Evolutionary conservation across 305 asterid genomes (phyloP).

Genomic region (Euphrasia arctica): DNA sequence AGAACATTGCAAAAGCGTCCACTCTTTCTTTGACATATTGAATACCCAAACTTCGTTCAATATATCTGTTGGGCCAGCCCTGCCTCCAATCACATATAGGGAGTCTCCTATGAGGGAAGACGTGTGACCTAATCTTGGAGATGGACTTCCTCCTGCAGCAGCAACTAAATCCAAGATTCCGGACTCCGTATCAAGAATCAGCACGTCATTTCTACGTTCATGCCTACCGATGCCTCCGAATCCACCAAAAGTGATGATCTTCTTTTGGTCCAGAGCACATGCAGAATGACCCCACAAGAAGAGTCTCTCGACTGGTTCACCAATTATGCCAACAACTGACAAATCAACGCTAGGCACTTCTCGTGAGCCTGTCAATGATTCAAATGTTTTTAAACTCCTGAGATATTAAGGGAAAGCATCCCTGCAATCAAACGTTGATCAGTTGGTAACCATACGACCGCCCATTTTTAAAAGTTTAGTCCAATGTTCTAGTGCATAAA

Average conservation of each 20-base stretch:
- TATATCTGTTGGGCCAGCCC: constrained; percentile 81
- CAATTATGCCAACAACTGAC: constrained; percentile 45
- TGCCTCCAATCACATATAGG: constrained; percentile 83
- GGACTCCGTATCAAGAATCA: constrained; percentile 52
- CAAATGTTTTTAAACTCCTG: constrained; percentile 64
- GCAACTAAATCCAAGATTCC: constrained; percentile 47
- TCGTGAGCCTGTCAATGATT: constrained; percentile 79
- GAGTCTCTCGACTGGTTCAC: constrained; percentile 85
- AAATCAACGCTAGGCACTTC: constrained; percentile 38
- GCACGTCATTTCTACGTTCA: constrained; percentile 72
- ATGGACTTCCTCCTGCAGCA: constrained; percentile 57
- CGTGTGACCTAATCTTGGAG: constrained; percentile 90
- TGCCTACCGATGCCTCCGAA: constrained; percentile 98
- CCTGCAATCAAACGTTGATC: constrained; percentile 63
- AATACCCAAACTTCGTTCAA: constrained; percentile 87
- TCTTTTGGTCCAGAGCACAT: constrained; percentile 50
- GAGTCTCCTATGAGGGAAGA: constrained; percentile 59
- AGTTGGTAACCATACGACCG: constrained; percentile 36
- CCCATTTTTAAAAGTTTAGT: constrained; percentile 15
- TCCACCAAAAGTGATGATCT: constrained; percentile 79
- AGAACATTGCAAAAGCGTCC: constrained; percentile 67
- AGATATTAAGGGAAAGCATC: constrained; percentile 62
- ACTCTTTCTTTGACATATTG: constrained; percentile 45
- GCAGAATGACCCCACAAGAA: constrained; percentile 95
- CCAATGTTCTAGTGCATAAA: constrained; percentile 5